Conservation (phyloP, 441 rosid species). For the Euphorbia celastroides region DNA sequence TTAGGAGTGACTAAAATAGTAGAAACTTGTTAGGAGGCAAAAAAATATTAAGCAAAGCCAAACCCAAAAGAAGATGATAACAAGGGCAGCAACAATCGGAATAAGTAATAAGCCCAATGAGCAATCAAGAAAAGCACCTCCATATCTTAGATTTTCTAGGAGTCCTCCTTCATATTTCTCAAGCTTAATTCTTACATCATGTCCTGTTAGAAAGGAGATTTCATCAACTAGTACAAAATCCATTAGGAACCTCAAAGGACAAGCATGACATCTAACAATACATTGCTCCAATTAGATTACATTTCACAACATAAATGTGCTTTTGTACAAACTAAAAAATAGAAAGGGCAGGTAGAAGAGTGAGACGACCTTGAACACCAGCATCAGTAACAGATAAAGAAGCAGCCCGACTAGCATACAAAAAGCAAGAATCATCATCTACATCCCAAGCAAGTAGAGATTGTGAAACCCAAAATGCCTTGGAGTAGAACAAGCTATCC, state of each 20-base stretch:
- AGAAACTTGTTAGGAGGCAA: slow-evolving; percentile 11
- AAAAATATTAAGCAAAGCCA: not conserved
- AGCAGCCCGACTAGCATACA: slow-evolving; percentile 64
- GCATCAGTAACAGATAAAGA: slow-evolving; percentile 45
- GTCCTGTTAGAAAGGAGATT: slow-evolving; percentile 42
- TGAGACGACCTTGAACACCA: slow-evolving; percentile 55
- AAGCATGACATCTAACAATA: not conserved
- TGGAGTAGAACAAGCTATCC: slow-evolving; percentile 49
- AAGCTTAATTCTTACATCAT: slow-evolving; percentile 53
- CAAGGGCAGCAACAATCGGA: not conserved
- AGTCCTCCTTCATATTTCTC: slow-evolving; percentile 47
- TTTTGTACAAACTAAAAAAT: not conserved
- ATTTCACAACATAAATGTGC: not conserved
- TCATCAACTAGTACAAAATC: slow-evolving; percentile 8
- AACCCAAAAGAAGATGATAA: slow-evolving; percentile 2
- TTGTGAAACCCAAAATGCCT: slow-evolving; percentile 70
- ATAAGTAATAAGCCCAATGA: not conserved
- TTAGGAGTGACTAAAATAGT: not conserved
- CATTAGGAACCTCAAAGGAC: not conserved
- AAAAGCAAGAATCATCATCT: slow-evolving; percentile 53
- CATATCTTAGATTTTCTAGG: slow-evolving; percentile 38
- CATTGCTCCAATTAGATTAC: not conserved
- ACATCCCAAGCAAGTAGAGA: slow-evolving; percentile 77
- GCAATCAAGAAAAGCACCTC: not conserved
- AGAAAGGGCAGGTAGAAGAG: not conserved